Evolutionary conservation across 441 rosid species (phyloP).

Genomic region (Hura crepitans): DNA sequence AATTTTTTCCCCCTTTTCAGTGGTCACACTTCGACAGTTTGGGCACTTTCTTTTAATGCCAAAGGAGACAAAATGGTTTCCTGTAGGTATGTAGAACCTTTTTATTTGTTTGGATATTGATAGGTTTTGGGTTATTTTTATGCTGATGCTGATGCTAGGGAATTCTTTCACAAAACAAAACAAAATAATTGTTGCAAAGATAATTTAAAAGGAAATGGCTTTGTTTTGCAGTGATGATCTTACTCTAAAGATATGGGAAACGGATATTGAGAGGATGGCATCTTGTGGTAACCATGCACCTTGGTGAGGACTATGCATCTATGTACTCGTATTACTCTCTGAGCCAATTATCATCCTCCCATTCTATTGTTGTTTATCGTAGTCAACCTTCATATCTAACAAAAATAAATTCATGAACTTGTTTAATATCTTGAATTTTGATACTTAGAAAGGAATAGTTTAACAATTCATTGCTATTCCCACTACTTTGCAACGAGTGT

Average conservation of each 20-base stretch:
- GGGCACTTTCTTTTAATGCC: constrained; percentile 79
- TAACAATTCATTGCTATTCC: neutral
- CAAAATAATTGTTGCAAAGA: neutral
- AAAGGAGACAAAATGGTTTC: constrained; percentile 87
- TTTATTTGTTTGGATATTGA: constrained; percentile 5
- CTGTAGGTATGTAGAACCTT: constrained; percentile 57
- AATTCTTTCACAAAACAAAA: neutral
- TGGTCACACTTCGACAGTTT: constrained; percentile 86
- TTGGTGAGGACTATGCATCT: constrained; percentile 54
- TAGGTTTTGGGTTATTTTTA: neutral
- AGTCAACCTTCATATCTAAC: neutral
- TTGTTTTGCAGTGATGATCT: constrained; percentile 83
- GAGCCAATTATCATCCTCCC: neutral
- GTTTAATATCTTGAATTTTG: neutral
- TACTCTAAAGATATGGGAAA: constrained; percentile 77
- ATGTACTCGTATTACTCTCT: neutral
- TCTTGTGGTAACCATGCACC: constrained; percentile 69
- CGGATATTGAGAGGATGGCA: constrained; percentile 46
- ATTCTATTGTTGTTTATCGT: neutral
- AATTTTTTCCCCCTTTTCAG: constrained; percentile 38
- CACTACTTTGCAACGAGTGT: neutral
- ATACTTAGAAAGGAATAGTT: neutral
- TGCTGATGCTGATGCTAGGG: neutral
- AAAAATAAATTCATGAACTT: too few relatives aligned
- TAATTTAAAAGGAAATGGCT: constrained; percentile 11